These are phyloP conservation scores for Seiridium cupressi DNA, from an alignment of 2,329 filamentous ascomycete species.

Conservation along the genomic window DNA sequence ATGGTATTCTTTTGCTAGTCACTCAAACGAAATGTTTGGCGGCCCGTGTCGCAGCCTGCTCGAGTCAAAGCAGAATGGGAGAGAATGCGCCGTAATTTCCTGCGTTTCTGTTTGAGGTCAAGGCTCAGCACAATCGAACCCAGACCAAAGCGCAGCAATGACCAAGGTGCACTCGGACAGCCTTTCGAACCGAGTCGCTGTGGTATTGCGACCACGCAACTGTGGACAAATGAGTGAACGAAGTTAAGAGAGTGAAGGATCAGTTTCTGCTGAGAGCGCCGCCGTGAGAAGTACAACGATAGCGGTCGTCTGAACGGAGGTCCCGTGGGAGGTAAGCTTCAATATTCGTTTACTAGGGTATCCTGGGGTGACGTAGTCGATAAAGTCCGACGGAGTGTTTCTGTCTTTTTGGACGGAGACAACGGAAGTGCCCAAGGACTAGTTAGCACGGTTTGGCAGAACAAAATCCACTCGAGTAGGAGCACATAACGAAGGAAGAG, in stretches of 20 bases:
- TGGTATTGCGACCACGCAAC: background rate
- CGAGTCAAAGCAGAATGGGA: background rate
- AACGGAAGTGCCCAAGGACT: background rate
- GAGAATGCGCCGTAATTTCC: background rate
- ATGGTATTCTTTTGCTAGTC: background rate
- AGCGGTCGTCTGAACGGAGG: background rate
- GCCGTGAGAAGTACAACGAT: background rate
- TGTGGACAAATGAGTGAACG: background rate
- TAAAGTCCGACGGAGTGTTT: constrained; percentile 1
- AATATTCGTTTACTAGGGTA: background rate
- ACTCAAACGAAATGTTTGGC: background rate
- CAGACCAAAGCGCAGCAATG: too few relatives aligned
- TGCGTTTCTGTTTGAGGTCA: too few relatives aligned
- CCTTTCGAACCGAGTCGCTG: too few relatives aligned
- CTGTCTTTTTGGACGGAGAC: background rate
- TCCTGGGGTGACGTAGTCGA: constrained; percentile 4
- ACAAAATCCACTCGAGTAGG: background rate
- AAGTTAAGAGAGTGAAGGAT: background rate
- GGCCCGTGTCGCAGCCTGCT: background rate
- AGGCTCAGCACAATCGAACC: too few relatives aligned
- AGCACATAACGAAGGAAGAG: background rate
- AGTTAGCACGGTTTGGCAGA: background rate
- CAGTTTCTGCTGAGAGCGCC: background rate
- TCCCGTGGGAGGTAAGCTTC: background rate
- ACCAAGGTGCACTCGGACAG: too few relatives aligned